A percentile compares a stretch with the other conserved stretches of the same genome.
Evolutionary conservation across 2,329 filamentous ascomycete genomes (phyloP).

Genomic region (Fonsecaea erecta): DNA sequence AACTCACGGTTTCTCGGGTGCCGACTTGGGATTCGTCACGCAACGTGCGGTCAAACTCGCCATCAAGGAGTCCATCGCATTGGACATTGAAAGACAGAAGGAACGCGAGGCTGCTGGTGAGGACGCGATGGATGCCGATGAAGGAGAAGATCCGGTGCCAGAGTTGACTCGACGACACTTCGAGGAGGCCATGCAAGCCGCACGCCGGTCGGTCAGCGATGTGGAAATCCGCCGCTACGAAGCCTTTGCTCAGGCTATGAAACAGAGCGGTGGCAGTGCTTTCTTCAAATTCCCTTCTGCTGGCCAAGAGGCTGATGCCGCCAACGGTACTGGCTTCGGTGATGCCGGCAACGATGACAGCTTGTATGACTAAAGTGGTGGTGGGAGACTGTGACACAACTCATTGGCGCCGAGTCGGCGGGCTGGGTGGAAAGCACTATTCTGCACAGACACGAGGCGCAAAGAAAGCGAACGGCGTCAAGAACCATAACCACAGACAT

Average conservation of each 20-base stretch:
- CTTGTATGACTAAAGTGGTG: constrained; percentile 79
- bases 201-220: constrained; percentile 90
- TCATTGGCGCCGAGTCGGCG: background rate
- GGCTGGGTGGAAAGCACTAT: constrained; percentile 5
- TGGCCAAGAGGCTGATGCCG: constrained; percentile 57
- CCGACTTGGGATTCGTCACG: constrained; percentile 97
- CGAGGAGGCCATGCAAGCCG: constrained; percentile 96
- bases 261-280: constrained; percentile 91
- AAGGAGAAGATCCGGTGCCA: constrained; percentile 84
- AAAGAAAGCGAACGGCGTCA: constrained; percentile 14
- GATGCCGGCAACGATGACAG: constrained; percentile 93
- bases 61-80: constrained; percentile 92
- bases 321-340: constrained; percentile 66
- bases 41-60: constrained; percentile 99
- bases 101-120: constrained; percentile 83
- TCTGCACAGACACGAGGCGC: constrained; percentile 2
- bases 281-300: constrained; percentile 93
- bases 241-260: constrained; percentile 98
- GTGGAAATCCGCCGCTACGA: constrained; percentile 98
- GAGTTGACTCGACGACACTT: constrained; percentile 96
- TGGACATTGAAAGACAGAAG: constrained; percentile 89
- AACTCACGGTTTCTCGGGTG: constrained; percentile 99
- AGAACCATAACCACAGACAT: constrained; percentile 5
- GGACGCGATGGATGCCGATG: constrained; percentile 79
- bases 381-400: background rate